phyloP scores from a whole-genome alignment of 2,329 filamentous ascomycete species.

The Neonectria magnoliae region DNA sequence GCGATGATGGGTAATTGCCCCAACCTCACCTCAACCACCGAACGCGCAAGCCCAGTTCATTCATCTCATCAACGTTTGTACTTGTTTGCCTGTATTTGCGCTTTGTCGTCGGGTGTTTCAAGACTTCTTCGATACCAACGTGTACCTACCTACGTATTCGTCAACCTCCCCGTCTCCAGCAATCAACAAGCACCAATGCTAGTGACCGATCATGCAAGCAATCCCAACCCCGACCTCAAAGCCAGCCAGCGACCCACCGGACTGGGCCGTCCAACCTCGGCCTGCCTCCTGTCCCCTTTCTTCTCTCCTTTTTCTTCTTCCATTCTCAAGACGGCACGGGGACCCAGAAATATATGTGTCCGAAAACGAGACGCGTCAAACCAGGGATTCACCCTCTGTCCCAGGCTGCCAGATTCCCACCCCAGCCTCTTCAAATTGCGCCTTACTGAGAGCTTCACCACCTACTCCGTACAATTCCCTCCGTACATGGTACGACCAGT shows the following conservation, averaged over 20 bases:
- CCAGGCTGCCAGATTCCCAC: not conserved
- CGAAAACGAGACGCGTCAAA: not conserved
- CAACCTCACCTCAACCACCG: slow-evolving; percentile 10
- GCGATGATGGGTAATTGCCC: not conserved
- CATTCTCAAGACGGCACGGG: not conserved
- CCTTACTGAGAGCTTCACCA: not conserved
- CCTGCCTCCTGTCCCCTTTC: not conserved
- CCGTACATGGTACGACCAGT: not conserved
- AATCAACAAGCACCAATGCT: not conserved
- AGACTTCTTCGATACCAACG: not conserved
- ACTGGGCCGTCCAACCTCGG: not conserved
- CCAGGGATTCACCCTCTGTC: not conserved
- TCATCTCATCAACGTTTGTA: no score
- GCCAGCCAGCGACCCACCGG: slow-evolving; percentile 4
- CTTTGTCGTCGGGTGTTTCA: no score
- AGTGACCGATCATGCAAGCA: not conserved
- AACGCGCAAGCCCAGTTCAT: not conserved
- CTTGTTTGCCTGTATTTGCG: no score
- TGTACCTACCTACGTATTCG: not conserved
- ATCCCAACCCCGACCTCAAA: slow-evolving; percentile 10
- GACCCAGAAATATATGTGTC: no score
- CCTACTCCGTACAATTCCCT: not conserved
- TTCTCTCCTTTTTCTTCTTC: not conserved
- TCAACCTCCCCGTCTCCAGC: not conserved
- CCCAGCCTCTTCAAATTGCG: not conserved